Evolutionary conservation across 371 early-diverging fungal species (phyloP).

Genomic region (Mortierella sp.): DNA sequence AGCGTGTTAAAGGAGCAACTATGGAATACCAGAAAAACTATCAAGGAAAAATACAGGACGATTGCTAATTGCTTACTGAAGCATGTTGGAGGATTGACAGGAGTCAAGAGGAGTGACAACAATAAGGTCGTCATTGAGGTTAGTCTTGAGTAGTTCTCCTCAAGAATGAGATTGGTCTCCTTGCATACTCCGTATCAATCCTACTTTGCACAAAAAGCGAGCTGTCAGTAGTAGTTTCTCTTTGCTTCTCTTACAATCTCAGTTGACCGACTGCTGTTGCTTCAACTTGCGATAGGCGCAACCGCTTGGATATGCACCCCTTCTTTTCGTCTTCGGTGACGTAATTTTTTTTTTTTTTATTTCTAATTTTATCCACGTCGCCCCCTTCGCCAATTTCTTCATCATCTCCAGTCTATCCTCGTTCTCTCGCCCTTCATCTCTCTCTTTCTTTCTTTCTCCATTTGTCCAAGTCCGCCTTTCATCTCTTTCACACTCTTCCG

Average conservation of each 20-base stretch:
- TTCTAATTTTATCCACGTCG: no score
- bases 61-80: slow-evolving; percentile 15
- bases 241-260: neutral
- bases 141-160: slow-evolving; percentile 16
- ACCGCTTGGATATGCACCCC: slow-evolving; percentile 20
- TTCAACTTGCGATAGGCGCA: slow-evolving; percentile 7
- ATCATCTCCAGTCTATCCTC: neutral
- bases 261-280: neutral
- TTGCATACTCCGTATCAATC: slow-evolving; percentile 20
- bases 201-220: slow-evolving; percentile 25
- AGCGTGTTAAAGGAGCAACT: slow-evolving; percentile 7
- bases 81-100: slow-evolving; percentile 11
- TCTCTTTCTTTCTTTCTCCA: neutral
- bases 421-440: neutral
- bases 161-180: no score
- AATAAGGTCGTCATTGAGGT: slow-evolving; percentile 30
- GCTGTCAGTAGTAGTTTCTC: neutral
- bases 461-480: neutral
- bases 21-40: slow-evolving; percentile 16
- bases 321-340: no score
- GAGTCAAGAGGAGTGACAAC: slow-evolving; percentile 8
- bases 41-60: slow-evolving; percentile 13
- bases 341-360: no score
- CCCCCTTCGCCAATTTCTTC: neutral
- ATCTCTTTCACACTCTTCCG: slow-evolving; percentile 2